Evolutionary conservation across 78 protist genomes (phyloP), one percentile per base, ranked within the genome.

Genomic region (Cavenderia fasciculata): DNA sequence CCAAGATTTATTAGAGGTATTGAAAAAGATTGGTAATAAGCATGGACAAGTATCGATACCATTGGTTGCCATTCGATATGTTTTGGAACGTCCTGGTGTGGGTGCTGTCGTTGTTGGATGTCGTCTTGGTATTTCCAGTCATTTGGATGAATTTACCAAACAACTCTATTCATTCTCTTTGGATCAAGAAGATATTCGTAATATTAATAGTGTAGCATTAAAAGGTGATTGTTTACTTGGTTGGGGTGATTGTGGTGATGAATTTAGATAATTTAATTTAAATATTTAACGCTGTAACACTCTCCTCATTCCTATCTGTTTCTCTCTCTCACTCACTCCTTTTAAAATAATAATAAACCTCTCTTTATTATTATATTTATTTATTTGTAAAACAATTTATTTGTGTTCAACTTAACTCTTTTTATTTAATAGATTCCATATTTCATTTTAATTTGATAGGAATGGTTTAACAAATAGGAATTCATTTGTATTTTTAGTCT

Each of bases 191-290:
- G 90, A 82, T 57, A 16, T 69, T 19, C 25, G 43, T n/a, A 16
- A 36, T 21, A 82, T 82, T 43, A 71, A 82, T 19, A 38, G 21
- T 1, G 33, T 68, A 2, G 68, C 38, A 21, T 33, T 25, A 27
- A 82, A 82, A 68, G 90, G 90, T 56, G 90, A 82, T 82, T 44
- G 65, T 40, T 43, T 82, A 61, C 57, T 82, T 23, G 90, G 90
- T n/a, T 82, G 90, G 90, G 21, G 4, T 10, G 90, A 82, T 68
- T 59, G 72, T 36, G 87, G 87, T 34, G 88, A 79, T 21, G 88
- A 79, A 41, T 79, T 25, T 54, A 44, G 76, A 47, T 66, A 66
- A 78, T 8, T 43, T 3, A 27, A 57, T 2, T 10, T 57, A 2
- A 52, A 5, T 52, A n/a, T n/a, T n/a, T n/a, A n/a, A n/a, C n/a